phyloP scores from a whole-genome alignment of 1,284 basidiomycete species.

The Vanrija sp. region DNA sequence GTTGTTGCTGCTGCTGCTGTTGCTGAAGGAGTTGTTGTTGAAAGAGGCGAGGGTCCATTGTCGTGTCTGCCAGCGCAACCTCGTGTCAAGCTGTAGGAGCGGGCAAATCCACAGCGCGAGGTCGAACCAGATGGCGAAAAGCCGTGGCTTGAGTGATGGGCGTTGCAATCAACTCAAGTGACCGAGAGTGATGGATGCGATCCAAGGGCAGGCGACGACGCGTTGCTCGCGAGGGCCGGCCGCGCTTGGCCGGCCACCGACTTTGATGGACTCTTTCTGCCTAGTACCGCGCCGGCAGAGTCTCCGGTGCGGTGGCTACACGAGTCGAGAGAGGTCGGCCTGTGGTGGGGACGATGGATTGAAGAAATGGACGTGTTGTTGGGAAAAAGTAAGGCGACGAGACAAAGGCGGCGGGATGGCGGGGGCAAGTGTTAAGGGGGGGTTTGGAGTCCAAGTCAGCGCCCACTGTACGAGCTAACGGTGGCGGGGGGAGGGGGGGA shows the following conservation, averaged over 20 bases:
- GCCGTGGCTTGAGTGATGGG: background rate
- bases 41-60: constrained; percentile 20
- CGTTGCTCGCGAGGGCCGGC: constrained; percentile 17
- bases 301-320: constrained; percentile 10
- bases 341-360: background rate
- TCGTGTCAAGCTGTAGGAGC: background rate
- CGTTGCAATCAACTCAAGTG: background rate
- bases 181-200: background rate
- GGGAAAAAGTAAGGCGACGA: background rate
- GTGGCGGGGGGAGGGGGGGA: too few relatives aligned
- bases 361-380: constrained; percentile 3
- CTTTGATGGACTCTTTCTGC: background rate
- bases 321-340: background rate
- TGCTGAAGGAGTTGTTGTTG: constrained; percentile 27
- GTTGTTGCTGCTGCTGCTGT: constrained; percentile 9
- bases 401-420: background rate
- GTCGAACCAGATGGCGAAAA: too few relatives aligned
- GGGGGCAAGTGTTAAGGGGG: background rate
- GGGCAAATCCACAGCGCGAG: too few relatives aligned
- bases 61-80: background rate
- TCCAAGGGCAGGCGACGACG: background rate
- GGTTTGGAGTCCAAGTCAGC: background rate
- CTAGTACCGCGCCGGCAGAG: constrained; percentile 13
- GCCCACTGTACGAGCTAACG: too few relatives aligned
- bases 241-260: constrained; percentile 17